phyloP scores from a whole-genome alignment of 1,284 basidiomycete genomes.

The Fistulina hepatica region DNA sequence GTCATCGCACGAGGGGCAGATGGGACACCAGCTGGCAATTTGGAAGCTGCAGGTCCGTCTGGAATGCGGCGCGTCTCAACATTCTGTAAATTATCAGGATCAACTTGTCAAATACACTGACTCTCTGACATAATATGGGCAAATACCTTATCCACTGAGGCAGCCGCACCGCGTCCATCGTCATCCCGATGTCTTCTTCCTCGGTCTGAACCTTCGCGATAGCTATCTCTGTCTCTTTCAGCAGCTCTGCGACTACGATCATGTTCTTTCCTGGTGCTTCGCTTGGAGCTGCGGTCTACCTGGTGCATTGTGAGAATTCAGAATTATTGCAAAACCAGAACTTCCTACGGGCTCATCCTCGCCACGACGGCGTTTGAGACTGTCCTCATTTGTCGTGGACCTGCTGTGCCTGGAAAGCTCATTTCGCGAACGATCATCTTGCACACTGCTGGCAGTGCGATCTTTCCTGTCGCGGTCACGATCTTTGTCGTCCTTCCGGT shows the following conservation, averaged over 20 bases:
- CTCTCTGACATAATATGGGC: too few relatives aligned
- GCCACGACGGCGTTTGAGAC: conserved; percentile 53
- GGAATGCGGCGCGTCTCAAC: conserved; percentile 47
- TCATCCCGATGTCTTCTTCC: conserved; percentile 52
- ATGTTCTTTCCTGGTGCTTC: conserved; percentile 66
- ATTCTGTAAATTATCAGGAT: conserved; percentile 22
- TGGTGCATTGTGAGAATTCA: conserved; percentile 18
- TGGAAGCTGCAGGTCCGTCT: conserved; percentile 37
- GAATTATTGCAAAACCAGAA: conserved; percentile 13
- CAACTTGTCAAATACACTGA: not conserved
- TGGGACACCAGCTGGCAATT: conserved; percentile 45
- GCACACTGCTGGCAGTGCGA: too few relatives aligned
- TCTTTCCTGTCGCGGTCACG: conserved; percentile 32
- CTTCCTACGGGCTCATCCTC: conserved; percentile 57
- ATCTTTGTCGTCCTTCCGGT: conserved; percentile 26
- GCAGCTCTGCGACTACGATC: conserved; percentile 52
- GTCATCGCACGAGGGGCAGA: conserved; percentile 67
- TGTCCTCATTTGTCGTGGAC: conserved; percentile 33
- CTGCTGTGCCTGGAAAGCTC: conserved; percentile 27
- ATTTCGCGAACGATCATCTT: conserved; percentile 42
- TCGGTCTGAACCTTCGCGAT: conserved; percentile 56
- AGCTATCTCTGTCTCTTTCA: conserved; percentile 64
- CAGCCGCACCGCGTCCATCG: conserved; percentile 10
- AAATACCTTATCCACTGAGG: conserved; percentile 55
- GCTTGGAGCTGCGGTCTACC: conserved; percentile 61